Conservation (phyloP, 2,329 filamentous ascomycete species). For the Cordyceps sp. region DNA sequence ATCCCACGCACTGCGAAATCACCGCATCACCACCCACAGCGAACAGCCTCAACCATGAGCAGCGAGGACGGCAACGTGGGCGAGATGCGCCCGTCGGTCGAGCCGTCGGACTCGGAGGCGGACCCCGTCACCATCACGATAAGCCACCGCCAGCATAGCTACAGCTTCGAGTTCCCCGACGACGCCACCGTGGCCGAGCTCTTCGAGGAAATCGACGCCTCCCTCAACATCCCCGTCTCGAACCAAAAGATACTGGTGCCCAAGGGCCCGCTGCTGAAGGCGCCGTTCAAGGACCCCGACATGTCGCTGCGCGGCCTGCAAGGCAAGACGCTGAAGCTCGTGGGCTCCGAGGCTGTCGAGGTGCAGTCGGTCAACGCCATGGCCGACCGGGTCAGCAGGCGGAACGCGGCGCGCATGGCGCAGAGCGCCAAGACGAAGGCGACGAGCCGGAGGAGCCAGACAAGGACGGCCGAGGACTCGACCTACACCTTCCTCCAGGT, state of each 20-base stretch:
- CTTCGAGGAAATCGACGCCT: conserved; percentile 35
- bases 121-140: conserved; percentile 24
- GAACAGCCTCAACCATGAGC: too few species aligned
- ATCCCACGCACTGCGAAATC: too few species aligned
- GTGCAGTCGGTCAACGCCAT: conserved; percentile 36
- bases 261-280: conserved; percentile 47
- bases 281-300: conserved; percentile 42
- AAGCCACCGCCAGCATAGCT: conserved; percentile 26
- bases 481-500: conserved; percentile 72
- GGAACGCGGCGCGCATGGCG: conserved; percentile 23
- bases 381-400: conserved; percentile 27
- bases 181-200: conserved; percentile 39
- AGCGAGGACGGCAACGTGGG: neutral
- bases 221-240: conserved; percentile 38
- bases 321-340: conserved; percentile 44
- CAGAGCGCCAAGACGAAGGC: conserved; percentile 12
- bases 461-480: conserved; percentile 28
- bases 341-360: conserved; percentile 46
- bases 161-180: conserved; percentile 24
- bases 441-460: conserved; percentile 3
- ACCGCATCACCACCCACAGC: too few species aligned
- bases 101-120: too few species aligned
- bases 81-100: neutral
- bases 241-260: conserved; percentile 56
- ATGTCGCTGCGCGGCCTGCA: conserved; percentile 30